These are phyloP conservation scores for Colletotrichum sublineola DNA, from an alignment of 2,329 filamentous ascomycete genomes.

Conservation along the genomic window DNA sequence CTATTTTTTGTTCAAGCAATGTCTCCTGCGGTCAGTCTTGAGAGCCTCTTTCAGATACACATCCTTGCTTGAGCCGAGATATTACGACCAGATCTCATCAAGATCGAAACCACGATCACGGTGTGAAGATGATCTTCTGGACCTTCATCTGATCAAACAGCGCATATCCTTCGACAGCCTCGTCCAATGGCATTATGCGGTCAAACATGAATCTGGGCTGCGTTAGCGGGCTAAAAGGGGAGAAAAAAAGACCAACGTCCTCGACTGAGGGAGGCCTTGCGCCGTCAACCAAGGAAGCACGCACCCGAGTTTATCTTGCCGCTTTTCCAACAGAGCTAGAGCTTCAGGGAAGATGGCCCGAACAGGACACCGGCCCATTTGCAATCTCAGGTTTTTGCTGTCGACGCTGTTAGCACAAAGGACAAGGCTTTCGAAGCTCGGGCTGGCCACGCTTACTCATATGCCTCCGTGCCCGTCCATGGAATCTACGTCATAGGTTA, in stretches of 20 bases:
- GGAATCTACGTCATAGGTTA: constrained; percentile 64
- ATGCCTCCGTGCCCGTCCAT: constrained; percentile 75
- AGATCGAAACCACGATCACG: constrained; percentile 48
- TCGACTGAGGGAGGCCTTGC: constrained; percentile 13
- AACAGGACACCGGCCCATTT: constrained; percentile 84
- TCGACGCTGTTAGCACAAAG: constrained; percentile 23
- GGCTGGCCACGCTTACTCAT: constrained; percentile 56
- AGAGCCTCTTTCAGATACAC: background rate
- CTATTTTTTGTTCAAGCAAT: background rate
- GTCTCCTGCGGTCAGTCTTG: background rate
- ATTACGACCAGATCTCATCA: background rate
- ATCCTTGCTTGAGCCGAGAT: background rate
- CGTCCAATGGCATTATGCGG: constrained; percentile 77
- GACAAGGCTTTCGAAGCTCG: background rate
- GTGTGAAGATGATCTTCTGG: constrained; percentile 79
- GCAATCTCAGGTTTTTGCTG: constrained; percentile 78
- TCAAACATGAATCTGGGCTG: constrained; percentile 78
- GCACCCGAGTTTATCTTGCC: constrained; percentile 76
- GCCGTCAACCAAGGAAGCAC: constrained; percentile 46
- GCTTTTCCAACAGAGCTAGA: constrained; percentile 73
- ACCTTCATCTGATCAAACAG: constrained; percentile 80
- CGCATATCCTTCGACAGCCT: constrained; percentile 77
- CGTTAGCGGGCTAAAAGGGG: constrained; percentile 22
- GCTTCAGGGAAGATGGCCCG: constrained; percentile 77
- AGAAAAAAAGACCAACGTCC: constrained; percentile 7